Evolutionary conservation across 768 basidiomycete genomes (phyloP).

Genomic region (Amanita subjunquillea): DNA sequence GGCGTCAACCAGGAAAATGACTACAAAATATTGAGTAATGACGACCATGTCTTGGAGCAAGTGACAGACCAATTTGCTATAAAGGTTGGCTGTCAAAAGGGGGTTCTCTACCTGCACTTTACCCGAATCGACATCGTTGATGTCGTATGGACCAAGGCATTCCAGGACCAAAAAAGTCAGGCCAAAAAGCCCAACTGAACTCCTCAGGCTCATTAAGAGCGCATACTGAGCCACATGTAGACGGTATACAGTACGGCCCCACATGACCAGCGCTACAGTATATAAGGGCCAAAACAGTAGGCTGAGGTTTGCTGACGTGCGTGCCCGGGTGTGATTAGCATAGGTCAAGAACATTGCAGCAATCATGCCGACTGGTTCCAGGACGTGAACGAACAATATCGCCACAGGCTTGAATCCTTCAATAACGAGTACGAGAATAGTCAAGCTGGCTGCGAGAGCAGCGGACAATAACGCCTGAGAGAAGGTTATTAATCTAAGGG

Average conservation of each 20-base stretch:
- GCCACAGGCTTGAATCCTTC: conserved; percentile 24
- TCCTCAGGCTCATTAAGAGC: conserved; percentile 34
- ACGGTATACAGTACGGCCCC: conserved; percentile 48
- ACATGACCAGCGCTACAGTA: conserved; percentile 33
- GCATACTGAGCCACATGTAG: conserved; percentile 19
- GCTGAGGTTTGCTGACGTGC: conserved; percentile 59
- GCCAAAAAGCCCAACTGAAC: conserved; percentile 31
- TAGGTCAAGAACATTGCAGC: conserved; percentile 42
- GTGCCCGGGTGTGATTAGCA: conserved; percentile 61
- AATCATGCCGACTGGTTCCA: conserved; percentile 48
- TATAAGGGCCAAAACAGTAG: conserved; percentile 82
- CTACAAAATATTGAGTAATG: conserved; percentile 14
- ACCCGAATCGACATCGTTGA: conserved; percentile 13
- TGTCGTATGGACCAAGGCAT: conserved; percentile 54
- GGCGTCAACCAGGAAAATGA: conserved; percentile 84
- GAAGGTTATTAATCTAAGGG: neutral
- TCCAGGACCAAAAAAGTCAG: conserved; percentile 54
- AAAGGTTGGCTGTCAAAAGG: conserved; percentile 67
- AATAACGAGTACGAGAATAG: conserved; percentile 30
- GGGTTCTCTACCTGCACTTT: conserved; percentile 53
- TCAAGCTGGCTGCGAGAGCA: conserved; percentile 35
- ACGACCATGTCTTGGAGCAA: neutral
- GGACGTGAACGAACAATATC: conserved; percentile 38
- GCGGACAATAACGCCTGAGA: conserved; percentile 36
- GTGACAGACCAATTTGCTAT: conserved; percentile 53